Evolutionary conservation across 2,329 filamentous ascomycete genomes (phyloP).

Genomic region (Nannizzia gypsea): DNA sequence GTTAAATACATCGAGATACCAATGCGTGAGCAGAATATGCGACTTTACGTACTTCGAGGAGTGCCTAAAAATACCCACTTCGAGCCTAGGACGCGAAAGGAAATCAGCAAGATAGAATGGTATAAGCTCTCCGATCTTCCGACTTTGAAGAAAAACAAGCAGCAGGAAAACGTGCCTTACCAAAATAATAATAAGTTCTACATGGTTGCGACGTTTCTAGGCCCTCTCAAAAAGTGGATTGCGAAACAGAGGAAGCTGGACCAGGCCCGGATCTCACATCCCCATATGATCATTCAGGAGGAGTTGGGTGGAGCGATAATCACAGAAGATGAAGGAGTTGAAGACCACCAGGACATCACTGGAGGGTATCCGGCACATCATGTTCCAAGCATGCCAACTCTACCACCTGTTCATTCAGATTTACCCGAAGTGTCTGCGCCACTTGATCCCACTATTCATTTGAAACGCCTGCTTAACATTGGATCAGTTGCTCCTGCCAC

Average conservation of each 20-base stretch:
- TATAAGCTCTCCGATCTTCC: slow-evolving; percentile 82
- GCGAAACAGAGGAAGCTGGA: slow-evolving; percentile 69
- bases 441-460: slow-evolving; percentile 38
- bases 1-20: slow-evolving; percentile 78
- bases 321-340: slow-evolving; percentile 16
- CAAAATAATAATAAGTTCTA: slow-evolving; percentile 67
- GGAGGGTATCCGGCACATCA: slow-evolving; percentile 13
- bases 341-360: slow-evolving; percentile 10
- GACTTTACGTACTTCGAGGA: slow-evolving; percentile 81
- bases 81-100: slow-evolving; percentile 82
- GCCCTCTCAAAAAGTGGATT: slow-evolving; percentile 80
- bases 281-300: slow-evolving; percentile 41
- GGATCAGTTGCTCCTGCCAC: slow-evolving; percentile 18
- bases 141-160: slow-evolving; percentile 61
- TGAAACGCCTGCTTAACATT: slow-evolving; percentile 40
- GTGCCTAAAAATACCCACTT: slow-evolving; percentile 80
- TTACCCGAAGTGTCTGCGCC: slow-evolving; percentile 30
- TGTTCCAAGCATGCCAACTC: slow-evolving; percentile 13
- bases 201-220: slow-evolving; percentile 91
- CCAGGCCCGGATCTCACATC: slow-evolving; percentile 30
- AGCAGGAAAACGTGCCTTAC: slow-evolving; percentile 35
- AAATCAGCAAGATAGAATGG: slow-evolving; percentile 96
- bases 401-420: slow-evolving; percentile 23
- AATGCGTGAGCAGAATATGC: slow-evolving; percentile 86
- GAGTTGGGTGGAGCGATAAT: slow-evolving; percentile 13